These are phyloP conservation scores for Cladosporium sp. DNA, from an alignment of 2,329 filamentous ascomycete species.

Conservation along the genomic window DNA sequence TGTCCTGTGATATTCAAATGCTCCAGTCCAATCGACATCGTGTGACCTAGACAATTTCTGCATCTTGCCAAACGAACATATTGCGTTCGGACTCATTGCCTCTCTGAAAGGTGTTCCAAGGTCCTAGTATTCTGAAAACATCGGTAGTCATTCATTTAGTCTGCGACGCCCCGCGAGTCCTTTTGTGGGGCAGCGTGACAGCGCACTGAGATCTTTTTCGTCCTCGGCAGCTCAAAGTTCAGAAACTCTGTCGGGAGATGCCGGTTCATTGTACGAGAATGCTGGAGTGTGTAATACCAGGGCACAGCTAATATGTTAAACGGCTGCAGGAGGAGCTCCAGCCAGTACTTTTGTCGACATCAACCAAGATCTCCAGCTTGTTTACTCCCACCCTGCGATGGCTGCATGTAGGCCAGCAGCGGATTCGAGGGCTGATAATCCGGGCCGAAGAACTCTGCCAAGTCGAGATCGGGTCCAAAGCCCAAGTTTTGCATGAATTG, in stretches of 20 bases:
- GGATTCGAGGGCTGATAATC: conserved; percentile 47
- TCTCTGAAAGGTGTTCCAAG: background rate
- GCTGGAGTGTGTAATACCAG: no score
- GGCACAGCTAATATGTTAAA: background rate
- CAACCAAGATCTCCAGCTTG: conserved; percentile 14
- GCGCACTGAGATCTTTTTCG: background rate
- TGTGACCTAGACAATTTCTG: background rate
- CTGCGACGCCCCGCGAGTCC: background rate
- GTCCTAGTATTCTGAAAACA: background rate
- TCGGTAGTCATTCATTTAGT: background rate
- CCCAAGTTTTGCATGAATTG: conserved; percentile 69
- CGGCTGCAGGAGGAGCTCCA: background rate
- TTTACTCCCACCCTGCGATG: conserved; percentile 11
- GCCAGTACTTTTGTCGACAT: background rate
- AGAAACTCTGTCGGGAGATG: background rate
- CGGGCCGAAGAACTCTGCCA: conserved; percentile 52
- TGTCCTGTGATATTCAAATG: background rate
- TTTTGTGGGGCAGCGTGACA: background rate
- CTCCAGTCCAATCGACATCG: background rate
- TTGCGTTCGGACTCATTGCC: background rate
- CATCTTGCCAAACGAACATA: background rate
- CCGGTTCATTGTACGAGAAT: background rate
- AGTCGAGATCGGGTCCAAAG: conserved; percentile 62
- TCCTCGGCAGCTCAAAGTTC: background rate
- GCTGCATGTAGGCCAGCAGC: conserved; percentile 40